A percentile compares a stretch with the other conserved stretches of the same genome.
These are phyloP conservation scores for Toxicodendron radicans DNA, from an alignment of 345 rosid genomes.

Conservation along the genomic window DNA sequence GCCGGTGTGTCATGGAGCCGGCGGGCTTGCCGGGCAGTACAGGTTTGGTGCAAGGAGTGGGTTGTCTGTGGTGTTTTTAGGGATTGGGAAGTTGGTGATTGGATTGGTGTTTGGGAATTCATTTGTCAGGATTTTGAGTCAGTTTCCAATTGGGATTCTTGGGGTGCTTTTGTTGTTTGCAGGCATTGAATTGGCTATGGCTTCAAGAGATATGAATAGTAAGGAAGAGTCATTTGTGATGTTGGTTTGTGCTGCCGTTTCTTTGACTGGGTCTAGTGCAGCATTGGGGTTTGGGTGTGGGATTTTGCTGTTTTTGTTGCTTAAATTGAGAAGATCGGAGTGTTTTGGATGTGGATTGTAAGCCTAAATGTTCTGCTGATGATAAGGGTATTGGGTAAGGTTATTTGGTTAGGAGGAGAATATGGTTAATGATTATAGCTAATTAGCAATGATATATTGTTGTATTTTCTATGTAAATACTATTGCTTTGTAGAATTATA, in stretches of 20 bases:
- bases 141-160: slow-evolving; percentile 81
- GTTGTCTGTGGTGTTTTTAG: slow-evolving; percentile 64
- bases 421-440: too few relatives aligned
- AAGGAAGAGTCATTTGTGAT: slow-evolving; percentile 77
- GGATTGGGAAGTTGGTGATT: slow-evolving; percentile 61
- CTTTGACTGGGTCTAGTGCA: slow-evolving; percentile 87
- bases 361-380: slow-evolving; percentile 16
- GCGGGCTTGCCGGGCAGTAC: slow-evolving; percentile 89
- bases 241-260: slow-evolving; percentile 85
- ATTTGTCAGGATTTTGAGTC: slow-evolving; percentile 64
- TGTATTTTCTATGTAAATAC: too few relatives aligned
- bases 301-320: slow-evolving; percentile 60
- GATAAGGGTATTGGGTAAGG: slow-evolving; percentile 1
- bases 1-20: slow-evolving; percentile 95
- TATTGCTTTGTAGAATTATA: too few relatives aligned
- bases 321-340: slow-evolving; percentile 65
- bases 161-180: slow-evolving; percentile 89
- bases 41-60: slow-evolving; percentile 85
- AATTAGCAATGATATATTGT: too few relatives aligned
- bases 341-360: slow-evolving; percentile 12
- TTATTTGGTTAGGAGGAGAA: too few relatives aligned
- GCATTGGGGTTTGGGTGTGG: slow-evolving; percentile 86
- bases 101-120: slow-evolving; percentile 84
- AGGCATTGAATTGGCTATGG: slow-evolving; percentile 83
- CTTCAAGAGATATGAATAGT: slow-evolving; percentile 73